Conservation (phyloP, 1,284 basidiomycete genomes). For the Violaceomyces palustris region DNA sequence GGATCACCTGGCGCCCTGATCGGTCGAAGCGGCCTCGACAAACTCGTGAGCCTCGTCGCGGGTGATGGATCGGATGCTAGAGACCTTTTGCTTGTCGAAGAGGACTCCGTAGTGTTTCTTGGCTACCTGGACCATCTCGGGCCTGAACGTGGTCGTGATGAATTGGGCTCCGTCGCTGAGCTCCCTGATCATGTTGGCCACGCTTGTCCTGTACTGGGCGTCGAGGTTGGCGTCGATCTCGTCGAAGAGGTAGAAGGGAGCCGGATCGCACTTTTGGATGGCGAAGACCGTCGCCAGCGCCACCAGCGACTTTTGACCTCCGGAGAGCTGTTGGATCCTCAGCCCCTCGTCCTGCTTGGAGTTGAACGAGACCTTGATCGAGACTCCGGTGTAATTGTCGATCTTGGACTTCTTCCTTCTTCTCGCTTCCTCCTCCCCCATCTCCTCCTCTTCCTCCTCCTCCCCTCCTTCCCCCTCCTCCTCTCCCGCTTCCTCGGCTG, state of each 20-base stretch:
- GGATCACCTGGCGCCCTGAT: not conserved
- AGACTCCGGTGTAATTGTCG: slow-evolving; percentile 92
- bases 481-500: slow-evolving; percentile 5
- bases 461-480: slow-evolving; percentile 53
- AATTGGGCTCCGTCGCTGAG: slow-evolving; percentile 85
- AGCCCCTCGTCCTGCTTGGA: slow-evolving; percentile 93
- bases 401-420: slow-evolving; percentile 57
- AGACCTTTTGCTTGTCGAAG: slow-evolving; percentile 89
- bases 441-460: slow-evolving; percentile 30
- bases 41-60: slow-evolving; percentile 81
- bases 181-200: slow-evolving; percentile 92
- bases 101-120: slow-evolving; percentile 99
- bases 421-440: not conserved
- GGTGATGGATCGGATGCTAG: slow-evolving; percentile 72
- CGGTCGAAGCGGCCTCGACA: slow-evolving; percentile 60
- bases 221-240: slow-evolving; percentile 99
- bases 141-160: slow-evolving; percentile 96
- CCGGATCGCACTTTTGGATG: slow-evolving; percentile 98
- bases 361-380: slow-evolving; percentile 98
- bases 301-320: slow-evolving; percentile 95
- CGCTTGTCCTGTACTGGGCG: slow-evolving; percentile 92
- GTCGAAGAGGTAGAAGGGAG: slow-evolving; percentile 99
- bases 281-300: slow-evolving; percentile 95
- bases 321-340: slow-evolving; percentile 91
- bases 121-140: slow-evolving; percentile 90